phyloP scores from a whole-genome alignment of 345 rosid species.

The Hibiscus syriacus region DNA sequence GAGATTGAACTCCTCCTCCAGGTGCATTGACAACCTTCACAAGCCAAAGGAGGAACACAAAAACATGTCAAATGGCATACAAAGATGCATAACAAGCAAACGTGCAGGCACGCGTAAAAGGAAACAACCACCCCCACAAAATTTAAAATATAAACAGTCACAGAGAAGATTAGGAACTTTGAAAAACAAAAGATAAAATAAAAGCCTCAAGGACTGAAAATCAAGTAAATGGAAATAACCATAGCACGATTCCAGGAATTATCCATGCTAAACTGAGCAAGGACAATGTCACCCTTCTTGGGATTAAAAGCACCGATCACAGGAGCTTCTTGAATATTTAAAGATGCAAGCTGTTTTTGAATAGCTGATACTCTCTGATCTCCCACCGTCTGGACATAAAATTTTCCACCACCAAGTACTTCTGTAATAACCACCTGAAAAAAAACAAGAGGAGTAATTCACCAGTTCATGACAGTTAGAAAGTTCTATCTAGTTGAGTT shows the following conservation, averaged over 20 bases:
- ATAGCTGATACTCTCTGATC: slow-evolving; percentile 77
- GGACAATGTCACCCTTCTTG: slow-evolving; percentile 39
- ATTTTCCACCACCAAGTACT: slow-evolving; percentile 80
- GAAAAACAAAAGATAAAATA: not conserved
- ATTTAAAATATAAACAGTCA: not conserved
- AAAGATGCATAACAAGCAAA: not conserved
- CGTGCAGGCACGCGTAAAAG: not conserved
- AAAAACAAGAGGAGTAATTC: slow-evolving; percentile 1
- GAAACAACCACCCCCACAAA: not conserved
- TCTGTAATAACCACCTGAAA: slow-evolving; percentile 89
- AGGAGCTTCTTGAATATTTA: slow-evolving; percentile 11
- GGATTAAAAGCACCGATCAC: slow-evolving; percentile 10
- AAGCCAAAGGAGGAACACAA: not conserved
- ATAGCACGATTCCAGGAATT: slow-evolving; percentile 98
- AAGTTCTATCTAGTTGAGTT: not conserved
- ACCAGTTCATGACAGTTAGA: not conserved
- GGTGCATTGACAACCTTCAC: slow-evolving; percentile 80
- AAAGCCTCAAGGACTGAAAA: not conserved
- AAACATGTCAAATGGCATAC: not conserved
- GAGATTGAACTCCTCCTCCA: slow-evolving; percentile 58
- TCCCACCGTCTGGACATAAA: slow-evolving; percentile 79
- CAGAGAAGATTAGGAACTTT: no score
- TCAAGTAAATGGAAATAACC: slow-evolving; percentile 35
- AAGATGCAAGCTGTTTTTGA: slow-evolving; percentile 35
- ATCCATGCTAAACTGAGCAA: slow-evolving; percentile 91